Evolutionary conservation across 352 stramenopile genomes (phyloP), one percentile per base, ranked within the genome.

Genomic region (Phytopythium kandeliae): DNA sequence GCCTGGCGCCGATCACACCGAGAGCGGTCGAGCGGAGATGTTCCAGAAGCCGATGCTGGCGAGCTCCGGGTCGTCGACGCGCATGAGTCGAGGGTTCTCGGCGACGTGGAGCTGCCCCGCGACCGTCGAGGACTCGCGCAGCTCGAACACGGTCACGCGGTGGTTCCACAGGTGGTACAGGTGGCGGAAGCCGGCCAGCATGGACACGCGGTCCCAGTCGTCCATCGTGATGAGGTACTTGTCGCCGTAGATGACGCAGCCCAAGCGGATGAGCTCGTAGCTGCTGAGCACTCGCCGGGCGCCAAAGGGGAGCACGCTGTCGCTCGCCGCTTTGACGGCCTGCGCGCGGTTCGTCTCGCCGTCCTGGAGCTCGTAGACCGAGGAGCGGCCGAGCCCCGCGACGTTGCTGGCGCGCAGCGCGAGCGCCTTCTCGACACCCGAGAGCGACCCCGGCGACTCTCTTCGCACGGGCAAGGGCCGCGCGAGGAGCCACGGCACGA

Each of bases 351-450:
- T 50, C 19, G 42, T 24, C 15, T 24, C 24, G 25, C 24, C 13
- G 11, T n/a, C 13, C 25, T 35, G 30, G 21, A 24, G 58, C 45
- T 67, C 57, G 51, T 68, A 74, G 21, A 71, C 42, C 0, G 33
- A 41, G 12, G 62, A 71, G 26, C 41, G 48, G 15, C 65, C 65
- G 19, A 74, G 54, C 0, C 65, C 65, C 17, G 58, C 65, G 1
- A 63, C 46, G 42, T 68, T 68, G 38, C 55, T 59, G 12, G 58
- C 61, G 28, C 55, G 55, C 25, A 65, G 57, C 3, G 51, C 65
- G 21, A 74, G 58, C n/a, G 58, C 45, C 19, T 57, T 54, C 45
- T 74, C 65, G 21, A 64, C 51, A 2, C 60, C 50, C 35, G 37
- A 33, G 17, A 48, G 24, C 3, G 19, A 28, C 17, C 4, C 9